Base-by-base conservation (phyloP, 192 early-diverging fungal genomes). In the Spizellomyces punctatus region DNA sequence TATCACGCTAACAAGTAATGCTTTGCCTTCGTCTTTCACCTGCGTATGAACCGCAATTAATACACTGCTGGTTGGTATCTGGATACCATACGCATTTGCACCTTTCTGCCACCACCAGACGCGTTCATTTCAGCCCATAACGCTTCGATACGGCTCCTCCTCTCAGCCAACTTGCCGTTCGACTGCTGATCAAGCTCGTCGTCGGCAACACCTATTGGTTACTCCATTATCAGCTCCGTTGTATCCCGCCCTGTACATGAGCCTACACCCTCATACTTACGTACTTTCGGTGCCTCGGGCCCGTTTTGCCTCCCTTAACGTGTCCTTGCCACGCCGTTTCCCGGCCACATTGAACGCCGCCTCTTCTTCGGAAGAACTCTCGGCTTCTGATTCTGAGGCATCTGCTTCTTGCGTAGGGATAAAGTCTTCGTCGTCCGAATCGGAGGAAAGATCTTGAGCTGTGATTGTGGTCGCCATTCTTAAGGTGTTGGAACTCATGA, bases 61-160 rank as follows among this genome's bases (percentile, higher is more conserved):
- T 36, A 36, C 27, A 36, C 27, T 36, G 27, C 27, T 56, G 21
- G 5, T 10, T 27, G 10, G 4, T 12, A 21, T 22, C 47, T 55
- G 21, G 6, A 10, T 42, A 6, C 36, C 57, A 41, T 17, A 56
- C 52, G 21, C 14, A 22, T 14, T 52, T 21, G 19, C 19, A 58
- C 44, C n/a, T n/a, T 58, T 16, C 43, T 67, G 9, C 16, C 52
- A 42, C 36, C 59, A 61, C 42, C 16, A 14, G 81, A 66, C 4
- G 66, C 17, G 41, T 87, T 86, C 81, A 89, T 76, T 47, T 86
- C 87, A 36, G 73, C 74, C 87, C 87, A 89, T 8, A 89, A 64
- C 22, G 83, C 80, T 62, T 87, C 85, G 12, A 87, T 63, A 10
- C 64, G 72, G 10, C 62, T 66, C 71, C 82, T 84, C 50, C 50